These are phyloP conservation scores for Luzula sylvatica DNA, from an alignment of 176 grass and related monocot species.

Conservation along the genomic window DNA sequence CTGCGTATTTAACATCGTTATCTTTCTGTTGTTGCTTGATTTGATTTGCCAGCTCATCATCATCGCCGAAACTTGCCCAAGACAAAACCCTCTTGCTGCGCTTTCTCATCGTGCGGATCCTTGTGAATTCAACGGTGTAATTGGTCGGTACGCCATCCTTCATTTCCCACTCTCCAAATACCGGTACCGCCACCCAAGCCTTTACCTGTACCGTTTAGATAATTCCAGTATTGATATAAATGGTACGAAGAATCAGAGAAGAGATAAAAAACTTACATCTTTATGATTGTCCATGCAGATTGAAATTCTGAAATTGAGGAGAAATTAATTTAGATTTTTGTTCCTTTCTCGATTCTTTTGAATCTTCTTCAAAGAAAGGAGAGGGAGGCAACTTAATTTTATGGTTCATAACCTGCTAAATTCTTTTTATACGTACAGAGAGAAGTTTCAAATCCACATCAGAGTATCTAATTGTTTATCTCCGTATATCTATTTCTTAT, in stretches of 20 bases:
- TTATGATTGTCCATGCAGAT: background rate
- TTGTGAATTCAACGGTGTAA: constrained; percentile 69
- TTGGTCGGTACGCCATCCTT: constrained; percentile 35
- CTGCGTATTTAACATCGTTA: background rate
- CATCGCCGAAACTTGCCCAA: constrained; percentile 33
- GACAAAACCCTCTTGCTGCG: constrained; percentile 36
- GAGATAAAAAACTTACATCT: background rate
- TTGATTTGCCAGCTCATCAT: background rate
- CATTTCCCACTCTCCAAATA: constrained; percentile 64
- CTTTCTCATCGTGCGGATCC: constrained; percentile 47
- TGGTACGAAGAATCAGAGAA: too few species aligned
- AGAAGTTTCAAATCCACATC: too few species aligned
- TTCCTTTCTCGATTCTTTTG: too few species aligned
- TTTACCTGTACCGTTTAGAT: background rate
- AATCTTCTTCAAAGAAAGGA: background rate
- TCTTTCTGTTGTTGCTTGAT: background rate
- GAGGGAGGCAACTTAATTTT: background rate
- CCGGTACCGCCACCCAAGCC: constrained; percentile 39
- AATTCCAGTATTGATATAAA: too few species aligned
- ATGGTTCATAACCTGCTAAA: too few species aligned
- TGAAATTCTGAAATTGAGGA: too few species aligned
- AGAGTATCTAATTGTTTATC: too few species aligned
- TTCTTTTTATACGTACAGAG: too few species aligned
- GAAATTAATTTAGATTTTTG: too few species aligned
- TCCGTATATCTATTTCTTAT: too few species aligned